Base-by-base conservation (phyloP, 805 yeast species). In the Candida sithepensis region DNA sequence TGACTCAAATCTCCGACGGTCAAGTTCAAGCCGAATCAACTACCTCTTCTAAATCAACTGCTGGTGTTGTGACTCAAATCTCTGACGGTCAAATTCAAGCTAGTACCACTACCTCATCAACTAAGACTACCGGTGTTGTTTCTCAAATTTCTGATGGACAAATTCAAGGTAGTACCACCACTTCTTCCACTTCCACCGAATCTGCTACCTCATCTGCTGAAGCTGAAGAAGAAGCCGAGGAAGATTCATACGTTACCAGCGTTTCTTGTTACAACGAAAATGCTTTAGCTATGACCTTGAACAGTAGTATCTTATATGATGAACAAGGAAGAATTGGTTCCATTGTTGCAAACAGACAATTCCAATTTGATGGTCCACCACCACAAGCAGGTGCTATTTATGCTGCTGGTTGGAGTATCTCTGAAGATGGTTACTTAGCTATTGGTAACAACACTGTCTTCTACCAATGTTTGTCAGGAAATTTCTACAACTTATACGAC, bases 291-390 rank as follows among this genome's bases (percentile, higher is more conserved):
- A 66, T 78, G 67, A 61, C 68, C 38, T 70, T 79, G 61, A 57
- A 63, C 28, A 64, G 56, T 41, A 67, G 75, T 52, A 57, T 73
- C 45, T 70, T 78, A 56, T 72, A 59, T 18, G 83, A 78, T 57
- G 55, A 73, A 20, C 54, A 64, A 50, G 76, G 76, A 44, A 75
- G 83, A 73, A 67, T 78, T 48, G 83, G 83, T 57, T 74, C 82
- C 41, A 77, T 78, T 64, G 83, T 78, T 54, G 77, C 82, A 49
- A 77, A 77, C 78, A 71, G 79, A 69, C 84, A 79, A 67, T 78
- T 79, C 78, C 84, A 79, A 67, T 79, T 79, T 59, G 84, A 79
- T 60, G 84, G 83, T 58, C 83, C 83, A 44, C 79, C 81, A 66
- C 83, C 83, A 53, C 84, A 79, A 67, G 82, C 78, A 44, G 79